These are phyloP conservation scores for Saraca asoca DNA, from an alignment of 331 rosid species.

Conservation along the genomic window DNA sequence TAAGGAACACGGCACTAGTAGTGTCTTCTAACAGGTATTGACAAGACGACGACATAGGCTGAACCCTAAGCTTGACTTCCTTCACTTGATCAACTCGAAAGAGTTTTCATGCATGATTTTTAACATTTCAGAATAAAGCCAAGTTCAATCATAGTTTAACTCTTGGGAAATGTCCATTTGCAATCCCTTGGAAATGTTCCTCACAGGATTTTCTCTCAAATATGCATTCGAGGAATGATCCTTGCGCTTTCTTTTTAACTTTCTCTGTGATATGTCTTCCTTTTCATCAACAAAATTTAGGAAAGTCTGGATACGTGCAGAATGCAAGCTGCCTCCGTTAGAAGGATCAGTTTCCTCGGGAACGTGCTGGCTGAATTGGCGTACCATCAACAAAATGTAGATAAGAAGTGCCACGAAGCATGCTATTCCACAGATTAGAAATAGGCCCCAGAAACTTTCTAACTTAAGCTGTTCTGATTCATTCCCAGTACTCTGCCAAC, in stretches of 20 bases:
- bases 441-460: conserved; percentile 69
- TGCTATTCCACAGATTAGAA: conserved; percentile 47
- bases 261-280: conserved; percentile 35
- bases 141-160: not conserved
- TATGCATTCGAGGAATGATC: conserved; percentile 24
- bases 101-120: no score
- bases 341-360: conserved; percentile 32
- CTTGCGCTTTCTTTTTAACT: conserved; percentile 46
- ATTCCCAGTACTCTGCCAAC: not conserved
- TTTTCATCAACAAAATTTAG: conserved; percentile 49
- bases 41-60: no score
- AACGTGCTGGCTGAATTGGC: conserved; percentile 43
- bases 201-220: conserved; percentile 13
- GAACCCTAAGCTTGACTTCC: no score
- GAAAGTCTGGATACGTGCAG: conserved; percentile 44
- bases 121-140: not conserved
- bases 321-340: conserved; percentile 21
- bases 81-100: not conserved
- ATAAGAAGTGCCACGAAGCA: conserved; percentile 47
- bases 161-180: conserved; percentile 26
- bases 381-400: conserved; percentile 37
- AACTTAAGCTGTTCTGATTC: conserved; percentile 54
- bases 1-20: no score
- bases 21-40: no score
- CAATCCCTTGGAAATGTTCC: conserved; percentile 34